phyloP scores from a whole-genome alignment of 2,329 filamentous ascomycete species.

The Colletotrichum salicis region DNA sequence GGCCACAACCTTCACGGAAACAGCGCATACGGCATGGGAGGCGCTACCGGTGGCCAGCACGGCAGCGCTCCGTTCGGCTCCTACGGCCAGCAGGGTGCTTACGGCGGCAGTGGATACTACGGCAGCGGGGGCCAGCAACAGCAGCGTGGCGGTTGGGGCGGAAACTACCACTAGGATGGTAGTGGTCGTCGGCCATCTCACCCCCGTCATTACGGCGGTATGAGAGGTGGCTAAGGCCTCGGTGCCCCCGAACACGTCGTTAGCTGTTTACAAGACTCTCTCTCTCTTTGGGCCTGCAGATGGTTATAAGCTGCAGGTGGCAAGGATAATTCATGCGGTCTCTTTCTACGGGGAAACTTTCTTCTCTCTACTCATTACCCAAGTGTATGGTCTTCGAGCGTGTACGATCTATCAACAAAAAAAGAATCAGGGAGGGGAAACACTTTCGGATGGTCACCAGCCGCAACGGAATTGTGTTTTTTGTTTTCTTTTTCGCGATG shows the following conservation, averaged over 20 bases:
- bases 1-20: slow-evolving; percentile 65
- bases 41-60: slow-evolving; percentile 62
- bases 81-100: slow-evolving; percentile 59
- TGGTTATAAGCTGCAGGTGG: slow-evolving; percentile 27
- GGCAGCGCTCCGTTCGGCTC: slow-evolving; percentile 64
- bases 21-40: slow-evolving; percentile 65
- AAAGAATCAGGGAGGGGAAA: slow-evolving; percentile 37
- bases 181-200: slow-evolving; percentile 39
- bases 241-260: slow-evolving; percentile 18
- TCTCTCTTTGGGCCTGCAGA: slow-evolving; percentile 33
- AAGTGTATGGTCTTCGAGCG: slow-evolving; percentile 38
- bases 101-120: slow-evolving; percentile 61
- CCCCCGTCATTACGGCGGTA: not conserved
- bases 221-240: slow-evolving; percentile 4
- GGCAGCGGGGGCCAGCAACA: slow-evolving; percentile 49
- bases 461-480: slow-evolving; percentile 37
- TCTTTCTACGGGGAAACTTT: slow-evolving; percentile 33
- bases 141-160: slow-evolving; percentile 67
- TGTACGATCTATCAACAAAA: slow-evolving; percentile 37
- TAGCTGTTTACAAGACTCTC: slow-evolving; percentile 26
- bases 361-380: slow-evolving; percentile 36
- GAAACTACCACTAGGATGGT: slow-evolving; percentile 65
- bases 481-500: slow-evolving; percentile 37
- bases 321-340: slow-evolving; percentile 35
- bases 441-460: slow-evolving; percentile 36